These are phyloP conservation scores for Teratosphaeria gauchensis DNA, from an alignment of 2,329 filamentous ascomycete genomes.

Conservation along the genomic window DNA sequence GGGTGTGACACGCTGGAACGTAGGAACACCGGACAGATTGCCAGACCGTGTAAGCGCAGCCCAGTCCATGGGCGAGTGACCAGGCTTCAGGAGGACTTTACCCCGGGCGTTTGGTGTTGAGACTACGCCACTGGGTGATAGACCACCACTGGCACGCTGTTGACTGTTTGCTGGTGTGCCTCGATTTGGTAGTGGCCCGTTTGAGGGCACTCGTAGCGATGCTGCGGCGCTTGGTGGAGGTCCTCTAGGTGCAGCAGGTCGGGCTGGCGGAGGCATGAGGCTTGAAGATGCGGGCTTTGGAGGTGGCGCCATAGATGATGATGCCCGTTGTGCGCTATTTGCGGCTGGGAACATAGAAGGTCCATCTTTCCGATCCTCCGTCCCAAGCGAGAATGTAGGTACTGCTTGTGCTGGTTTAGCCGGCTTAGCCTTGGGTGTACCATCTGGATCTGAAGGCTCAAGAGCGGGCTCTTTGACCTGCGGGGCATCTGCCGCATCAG, in stretches of 20 bases:
- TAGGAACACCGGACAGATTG: conserved; percentile 42
- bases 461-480: neutral
- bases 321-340: conserved; percentile 38
- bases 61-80: conserved; percentile 94
- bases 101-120: conserved; percentile 36
- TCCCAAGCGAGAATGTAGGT: conserved; percentile 19
- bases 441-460: conserved; percentile 11
- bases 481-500: neutral
- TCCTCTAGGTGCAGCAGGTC: conserved; percentile 6
- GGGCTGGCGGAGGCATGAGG: conserved; percentile 22
- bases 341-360: conserved; percentile 34
- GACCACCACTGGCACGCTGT: conserved; percentile 27
- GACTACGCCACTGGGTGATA: conserved; percentile 22
- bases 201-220: conserved; percentile 33
- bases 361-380: conserved; percentile 22
- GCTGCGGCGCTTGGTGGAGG: conserved; percentile 22
- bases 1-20: conserved; percentile 64
- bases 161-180: conserved; percentile 31
- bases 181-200: conserved; percentile 41
- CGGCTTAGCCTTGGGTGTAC: conserved; percentile 23
- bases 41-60: conserved; percentile 56
- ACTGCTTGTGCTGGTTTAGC: conserved; percentile 8
- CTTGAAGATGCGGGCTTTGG: conserved; percentile 14
- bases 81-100: conserved; percentile 76
- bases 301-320: conserved; percentile 28